Percentiles rank a stretch among this genome's conserved stretches.
Conservation (phyloP, 2,329 filamentous ascomycete genomes). For the Ophiocordyceps sinensis region DNA sequence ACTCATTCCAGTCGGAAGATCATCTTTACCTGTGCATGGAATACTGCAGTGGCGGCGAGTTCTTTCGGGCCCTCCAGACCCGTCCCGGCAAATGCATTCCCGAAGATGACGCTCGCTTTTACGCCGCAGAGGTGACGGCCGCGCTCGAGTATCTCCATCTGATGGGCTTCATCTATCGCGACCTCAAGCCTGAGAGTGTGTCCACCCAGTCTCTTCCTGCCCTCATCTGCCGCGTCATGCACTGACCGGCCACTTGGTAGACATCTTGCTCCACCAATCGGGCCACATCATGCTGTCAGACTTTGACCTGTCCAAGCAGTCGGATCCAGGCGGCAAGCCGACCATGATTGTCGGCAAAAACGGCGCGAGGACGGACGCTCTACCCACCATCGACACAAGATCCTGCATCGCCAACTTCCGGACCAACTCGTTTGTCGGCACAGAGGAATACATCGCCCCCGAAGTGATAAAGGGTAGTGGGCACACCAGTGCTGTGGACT, state of each 20-base stretch:
- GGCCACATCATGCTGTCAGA: conserved; percentile 99
- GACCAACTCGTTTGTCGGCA: conserved; percentile 96
- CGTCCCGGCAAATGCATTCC: conserved; percentile 93
- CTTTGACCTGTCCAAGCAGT: conserved; percentile 97
- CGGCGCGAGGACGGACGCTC: conserved; percentile 68
- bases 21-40: conserved; percentile 99
- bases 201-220: conserved; percentile 7
- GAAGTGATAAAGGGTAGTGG: conserved; percentile 98
- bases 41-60: conserved; percentile 97
- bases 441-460: conserved; percentile 96
- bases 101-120: conserved; percentile 93
- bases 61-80: conserved; percentile 93
- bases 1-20: conserved; percentile 98
- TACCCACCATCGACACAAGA: conserved; percentile 96
- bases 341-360: conserved; percentile 95
- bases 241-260: conserved; percentile 28
- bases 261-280: conserved; percentile 96
- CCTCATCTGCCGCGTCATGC: not conserved
- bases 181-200: conserved; percentile 95
- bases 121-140: conserved; percentile 92
- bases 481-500: conserved; percentile 95
- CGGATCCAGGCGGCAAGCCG: conserved; percentile 84
- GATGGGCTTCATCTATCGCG: conserved; percentile 98
- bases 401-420: conserved; percentile 97
- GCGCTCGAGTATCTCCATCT: conserved; percentile 92